phyloP scores from a whole-genome alignment of 148 eudicot species.

The Chenopodium album region DNA sequence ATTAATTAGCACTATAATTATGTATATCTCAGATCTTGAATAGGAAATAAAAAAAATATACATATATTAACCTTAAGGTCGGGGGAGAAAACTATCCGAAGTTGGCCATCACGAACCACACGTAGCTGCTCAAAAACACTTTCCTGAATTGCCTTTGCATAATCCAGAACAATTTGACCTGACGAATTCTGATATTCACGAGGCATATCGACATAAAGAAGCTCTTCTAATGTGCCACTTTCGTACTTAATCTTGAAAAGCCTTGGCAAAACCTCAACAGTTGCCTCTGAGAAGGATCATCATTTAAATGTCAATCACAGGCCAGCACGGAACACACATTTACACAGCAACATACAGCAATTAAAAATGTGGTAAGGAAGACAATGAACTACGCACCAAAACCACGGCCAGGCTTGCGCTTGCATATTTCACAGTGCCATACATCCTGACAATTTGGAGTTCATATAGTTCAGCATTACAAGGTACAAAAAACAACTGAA shows the following conservation, averaged over 20 bases:
- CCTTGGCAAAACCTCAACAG: constrained; percentile 92
- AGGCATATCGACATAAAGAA: constrained; percentile 92
- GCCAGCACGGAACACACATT: neutral
- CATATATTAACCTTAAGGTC: constrained; percentile 67
- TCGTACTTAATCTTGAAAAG: constrained; percentile 91
- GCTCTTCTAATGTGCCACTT: constrained; percentile 94
- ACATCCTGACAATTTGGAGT: constrained; percentile 58
- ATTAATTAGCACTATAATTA: constrained; percentile 5
- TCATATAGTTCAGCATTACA: constrained; percentile 3
- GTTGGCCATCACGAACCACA: constrained; percentile 97
- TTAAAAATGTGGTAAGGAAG: constrained; percentile 1
- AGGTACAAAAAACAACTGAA: constrained; percentile 5
- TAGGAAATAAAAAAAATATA: neutral
- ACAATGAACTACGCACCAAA: constrained; percentile 62
- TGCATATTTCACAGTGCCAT: constrained; percentile 99
- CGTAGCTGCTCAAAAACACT: constrained; percentile 94
- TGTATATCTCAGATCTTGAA: constrained; percentile 6
- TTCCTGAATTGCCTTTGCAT: constrained; percentile 92
- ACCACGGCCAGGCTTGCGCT: constrained; percentile 95
- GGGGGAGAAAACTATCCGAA: constrained; percentile 83
- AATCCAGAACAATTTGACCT: constrained; percentile 91
- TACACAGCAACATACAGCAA: neutral
- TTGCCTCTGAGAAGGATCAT: constrained; percentile 66
- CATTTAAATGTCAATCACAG: constrained; percentile 15
- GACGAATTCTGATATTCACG: constrained; percentile 74